Conservation (phyloP, 148 eudicot genomes). For the Fallopia convolvulus region DNA sequence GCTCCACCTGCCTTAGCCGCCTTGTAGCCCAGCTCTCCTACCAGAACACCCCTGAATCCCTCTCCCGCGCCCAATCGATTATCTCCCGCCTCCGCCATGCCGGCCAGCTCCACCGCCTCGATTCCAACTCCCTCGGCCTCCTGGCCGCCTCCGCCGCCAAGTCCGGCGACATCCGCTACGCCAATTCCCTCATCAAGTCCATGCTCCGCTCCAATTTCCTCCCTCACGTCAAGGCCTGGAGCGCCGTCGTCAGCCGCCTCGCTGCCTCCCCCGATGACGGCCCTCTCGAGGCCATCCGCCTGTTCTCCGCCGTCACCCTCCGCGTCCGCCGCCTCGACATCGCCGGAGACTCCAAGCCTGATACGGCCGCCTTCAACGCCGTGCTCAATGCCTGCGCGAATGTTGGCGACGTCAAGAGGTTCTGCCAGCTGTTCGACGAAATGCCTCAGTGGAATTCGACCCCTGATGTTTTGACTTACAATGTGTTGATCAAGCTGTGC, state of each 20-base stretch:
- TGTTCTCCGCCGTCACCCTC: constrained; percentile 35
- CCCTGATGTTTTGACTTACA: constrained; percentile 82
- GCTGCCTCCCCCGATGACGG: constrained; percentile 53
- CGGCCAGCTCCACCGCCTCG: constrained; percentile 87
- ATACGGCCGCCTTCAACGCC: constrained; percentile 78
- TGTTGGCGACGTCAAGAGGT: constrained; percentile 48
- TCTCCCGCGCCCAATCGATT: constrained; percentile 75
- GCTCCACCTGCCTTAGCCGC: constrained; percentile 80
- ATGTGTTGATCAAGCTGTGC: constrained; percentile 80
- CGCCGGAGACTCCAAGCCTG: constrained; percentile 46
- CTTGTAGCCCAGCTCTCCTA: constrained; percentile 71
- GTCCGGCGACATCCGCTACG: constrained; percentile 62
- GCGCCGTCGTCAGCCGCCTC: constrained; percentile 74
- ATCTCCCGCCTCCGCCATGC: constrained; percentile 71
- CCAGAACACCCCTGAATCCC: constrained; percentile 42
- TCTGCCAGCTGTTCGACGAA: constrained; percentile 61
- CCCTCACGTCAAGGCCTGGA: constrained; percentile 97
- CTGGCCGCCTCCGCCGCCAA: constrained; percentile 72
- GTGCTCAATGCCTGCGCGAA: constrained; percentile 88
- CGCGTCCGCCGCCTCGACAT: constrained; percentile 37
- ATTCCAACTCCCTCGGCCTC: constrained; percentile 81
- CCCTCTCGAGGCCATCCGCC: constrained; percentile 47
- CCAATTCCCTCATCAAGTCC: constrained; percentile 63
- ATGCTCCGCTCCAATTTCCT: constrained; percentile 78
- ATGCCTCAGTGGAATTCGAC: constrained; percentile 52